A percentile compares a stretch with the other conserved stretches of the same genome.
These are phyloP conservation scores for Chrysanthemum seticuspe DNA, from an alignment of 129 eudicot genomes.

Conservation along the genomic window DNA sequence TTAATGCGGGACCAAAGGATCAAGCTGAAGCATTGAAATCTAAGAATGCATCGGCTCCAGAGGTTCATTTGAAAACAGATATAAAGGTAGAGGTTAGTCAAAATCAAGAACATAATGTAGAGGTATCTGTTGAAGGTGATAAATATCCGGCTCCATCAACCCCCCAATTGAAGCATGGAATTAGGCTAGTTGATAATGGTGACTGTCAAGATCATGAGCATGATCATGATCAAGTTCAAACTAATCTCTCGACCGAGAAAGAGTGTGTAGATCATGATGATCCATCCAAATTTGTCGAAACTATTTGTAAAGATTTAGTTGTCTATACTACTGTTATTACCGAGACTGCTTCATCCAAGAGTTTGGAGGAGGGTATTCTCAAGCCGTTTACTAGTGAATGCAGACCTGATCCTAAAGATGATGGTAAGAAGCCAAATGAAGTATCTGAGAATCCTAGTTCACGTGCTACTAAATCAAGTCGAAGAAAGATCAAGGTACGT, in stretches of 20 bases:
- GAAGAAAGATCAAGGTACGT: conserved; percentile 66
- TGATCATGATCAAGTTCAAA: conserved; percentile 56
- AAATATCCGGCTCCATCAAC: conserved; percentile 85
- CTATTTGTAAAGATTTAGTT: conserved; percentile 37
- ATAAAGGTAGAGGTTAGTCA: conserved; percentile 19
- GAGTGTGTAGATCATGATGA: conserved; percentile 49
- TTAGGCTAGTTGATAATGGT: conserved; percentile 50
- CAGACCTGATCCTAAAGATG: conserved; percentile 15
- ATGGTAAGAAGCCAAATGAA: conserved; percentile 28
- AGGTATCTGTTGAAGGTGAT: conserved; percentile 40
- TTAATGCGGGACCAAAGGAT: conserved; percentile 54
- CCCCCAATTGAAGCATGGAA: conserved; percentile 67
- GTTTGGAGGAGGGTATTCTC: conserved; percentile 33
- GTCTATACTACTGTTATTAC: conserved; percentile 24
- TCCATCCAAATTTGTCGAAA: conserved; percentile 81
- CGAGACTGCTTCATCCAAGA: conserved; percentile 23
- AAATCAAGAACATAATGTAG: conserved; percentile 25
- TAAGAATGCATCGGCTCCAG: conserved; percentile 38
- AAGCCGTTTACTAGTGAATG: conserved; percentile 34
- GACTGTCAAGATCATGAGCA: conserved; percentile 64
- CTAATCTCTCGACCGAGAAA: conserved; percentile 37
- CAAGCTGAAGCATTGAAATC: conserved; percentile 44
- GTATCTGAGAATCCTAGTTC: conserved; percentile 32
- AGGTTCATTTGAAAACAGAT: conserved; percentile 33
- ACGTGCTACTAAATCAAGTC: conserved; percentile 43